phyloP scores from a whole-genome alignment of 2,329 filamentous ascomycete species.

The Sporothrix dimorphospora region DNA sequence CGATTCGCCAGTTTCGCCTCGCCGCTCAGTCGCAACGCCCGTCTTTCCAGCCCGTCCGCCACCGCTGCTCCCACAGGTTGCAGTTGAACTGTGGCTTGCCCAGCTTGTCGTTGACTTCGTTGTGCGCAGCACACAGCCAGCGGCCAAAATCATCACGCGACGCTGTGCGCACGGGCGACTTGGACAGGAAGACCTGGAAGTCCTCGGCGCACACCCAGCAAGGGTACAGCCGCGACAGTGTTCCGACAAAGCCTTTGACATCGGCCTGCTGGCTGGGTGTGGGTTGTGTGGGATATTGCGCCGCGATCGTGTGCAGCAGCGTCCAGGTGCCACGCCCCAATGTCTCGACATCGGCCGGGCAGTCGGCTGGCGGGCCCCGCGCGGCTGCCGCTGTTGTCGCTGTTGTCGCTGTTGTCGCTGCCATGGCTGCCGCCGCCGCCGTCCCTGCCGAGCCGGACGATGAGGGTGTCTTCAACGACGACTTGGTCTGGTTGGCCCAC shows the following conservation, averaged over 20 bases:
- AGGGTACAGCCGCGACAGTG: conserved; percentile 87
- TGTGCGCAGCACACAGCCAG: conserved; percentile 86
- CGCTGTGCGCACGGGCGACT: conserved; percentile 65
- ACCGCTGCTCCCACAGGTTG: conserved; percentile 86
- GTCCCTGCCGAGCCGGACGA: conserved; percentile 40
- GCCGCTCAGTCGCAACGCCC: conserved; percentile 58
- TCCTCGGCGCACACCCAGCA: conserved; percentile 96
- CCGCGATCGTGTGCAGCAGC: conserved; percentile 87
- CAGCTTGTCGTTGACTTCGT: conserved; percentile 84
- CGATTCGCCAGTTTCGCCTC: not conserved
- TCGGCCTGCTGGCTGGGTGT: conserved; percentile 71
- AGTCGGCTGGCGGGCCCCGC: conserved; percentile 61
- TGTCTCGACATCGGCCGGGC: conserved; percentile 85
- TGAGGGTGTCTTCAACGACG: conserved; percentile 44
- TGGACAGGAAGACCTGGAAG: conserved; percentile 79
- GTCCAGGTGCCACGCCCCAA: conserved; percentile 93
- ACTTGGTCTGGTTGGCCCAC: conserved; percentile 59
- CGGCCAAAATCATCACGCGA: conserved; percentile 71
- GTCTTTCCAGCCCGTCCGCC: conserved; percentile 85
- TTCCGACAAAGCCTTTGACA: conserved; percentile 73
- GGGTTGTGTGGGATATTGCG: conserved; percentile 76
- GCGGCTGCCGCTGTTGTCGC: conserved; percentile 37
- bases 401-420: conserved; percentile 39
- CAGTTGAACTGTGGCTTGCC: conserved; percentile 94
- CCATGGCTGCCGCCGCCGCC: conserved; percentile 36